These are phyloP conservation scores for Solanum infundibuliforme DNA, from an alignment of 257 asterid genomes.

Conservation along the genomic window DNA sequence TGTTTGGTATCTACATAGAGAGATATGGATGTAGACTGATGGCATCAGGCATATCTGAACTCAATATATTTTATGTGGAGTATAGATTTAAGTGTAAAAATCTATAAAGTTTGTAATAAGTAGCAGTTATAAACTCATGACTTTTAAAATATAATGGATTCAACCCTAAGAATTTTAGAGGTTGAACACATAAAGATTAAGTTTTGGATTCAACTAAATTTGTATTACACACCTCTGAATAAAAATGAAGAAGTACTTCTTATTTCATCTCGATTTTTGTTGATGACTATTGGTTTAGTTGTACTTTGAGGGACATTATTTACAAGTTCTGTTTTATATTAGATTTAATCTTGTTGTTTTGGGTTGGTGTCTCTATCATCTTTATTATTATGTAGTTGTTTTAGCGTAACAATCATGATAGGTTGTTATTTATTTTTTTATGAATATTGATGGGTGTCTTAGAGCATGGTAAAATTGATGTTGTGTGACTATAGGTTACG, in stretches of 20 bases:
- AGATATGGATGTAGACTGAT: too few relatives aligned
- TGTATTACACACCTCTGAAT: not conserved
- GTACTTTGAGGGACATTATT: not conserved
- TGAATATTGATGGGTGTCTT: not conserved
- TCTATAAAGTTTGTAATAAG: not conserved
- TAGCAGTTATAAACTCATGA: not conserved
- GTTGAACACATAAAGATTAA: not conserved
- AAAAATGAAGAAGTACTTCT: not conserved
- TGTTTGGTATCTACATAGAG: not conserved
- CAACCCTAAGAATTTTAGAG: not conserved
- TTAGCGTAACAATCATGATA: not conserved
- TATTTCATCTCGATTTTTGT: not conserved
- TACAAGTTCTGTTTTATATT: not conserved
- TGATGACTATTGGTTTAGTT: not conserved
- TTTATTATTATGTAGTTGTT: not conserved
- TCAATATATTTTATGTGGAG: too few relatives aligned
- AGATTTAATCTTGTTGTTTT: not conserved
- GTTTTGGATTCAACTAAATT: not conserved
- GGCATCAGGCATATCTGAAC: accelerated
- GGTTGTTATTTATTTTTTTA: not conserved
- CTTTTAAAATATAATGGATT: too few relatives aligned
- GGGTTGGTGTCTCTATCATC: not conserved
- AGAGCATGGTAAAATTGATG: not conserved
- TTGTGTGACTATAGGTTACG: not conserved
- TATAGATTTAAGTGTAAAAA: too few relatives aligned